Percentiles rank a stretch among this genome's conserved stretches.
phyloP scores from a whole-genome alignment of 371 early-diverging fungal species.

The Circinella minor region DNA sequence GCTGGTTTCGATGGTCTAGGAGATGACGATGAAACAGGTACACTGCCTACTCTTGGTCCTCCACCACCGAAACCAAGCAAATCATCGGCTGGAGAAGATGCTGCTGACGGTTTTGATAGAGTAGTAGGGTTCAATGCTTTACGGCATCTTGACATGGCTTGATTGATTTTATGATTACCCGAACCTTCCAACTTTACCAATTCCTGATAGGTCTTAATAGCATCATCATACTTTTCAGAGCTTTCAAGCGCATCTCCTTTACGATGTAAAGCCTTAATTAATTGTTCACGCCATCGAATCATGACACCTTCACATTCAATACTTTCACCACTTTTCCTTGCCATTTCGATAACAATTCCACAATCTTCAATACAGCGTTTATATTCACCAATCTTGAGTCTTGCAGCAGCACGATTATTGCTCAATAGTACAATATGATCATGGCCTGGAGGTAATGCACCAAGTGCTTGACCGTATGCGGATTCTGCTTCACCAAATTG shows the following conservation, averaged over 20 bases:
- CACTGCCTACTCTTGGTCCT: conserved; percentile 6
- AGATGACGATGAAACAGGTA: not conserved
- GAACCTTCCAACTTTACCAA: conserved; percentile 52
- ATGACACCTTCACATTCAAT: conserved; percentile 39
- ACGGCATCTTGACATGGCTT: conserved; percentile 42
- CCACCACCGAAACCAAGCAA: conserved; percentile 12
- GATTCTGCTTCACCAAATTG: conserved; percentile 85
- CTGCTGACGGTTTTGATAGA: not conserved
- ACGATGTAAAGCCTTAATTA: conserved; percentile 71
- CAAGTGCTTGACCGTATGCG: conserved; percentile 76
- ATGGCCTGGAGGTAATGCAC: conserved; percentile 63
- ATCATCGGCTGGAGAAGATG: conserved; percentile 5
- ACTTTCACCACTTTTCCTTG: conserved; percentile 31
- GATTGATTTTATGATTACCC: conserved; percentile 54
- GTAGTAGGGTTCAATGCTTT: conserved; percentile 28
- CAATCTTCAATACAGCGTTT: conserved; percentile 73
- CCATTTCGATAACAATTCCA: conserved; percentile 47
- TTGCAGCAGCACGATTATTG: conserved; percentile 91
- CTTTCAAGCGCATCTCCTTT: conserved; percentile 84
- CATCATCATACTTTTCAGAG: conserved; percentile 78
- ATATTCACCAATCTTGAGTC: conserved; percentile 87
- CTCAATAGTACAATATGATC: conserved; percentile 63
- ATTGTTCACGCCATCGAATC: conserved; percentile 61
- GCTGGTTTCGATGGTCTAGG: conserved; percentile 13
- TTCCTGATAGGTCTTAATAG: conserved; percentile 71